Evolutionary conservation across 306 rosid species (phyloP), one percentile per base, ranked within the genome.

Genomic region (Sphenostylis stenocarpa): DNA sequence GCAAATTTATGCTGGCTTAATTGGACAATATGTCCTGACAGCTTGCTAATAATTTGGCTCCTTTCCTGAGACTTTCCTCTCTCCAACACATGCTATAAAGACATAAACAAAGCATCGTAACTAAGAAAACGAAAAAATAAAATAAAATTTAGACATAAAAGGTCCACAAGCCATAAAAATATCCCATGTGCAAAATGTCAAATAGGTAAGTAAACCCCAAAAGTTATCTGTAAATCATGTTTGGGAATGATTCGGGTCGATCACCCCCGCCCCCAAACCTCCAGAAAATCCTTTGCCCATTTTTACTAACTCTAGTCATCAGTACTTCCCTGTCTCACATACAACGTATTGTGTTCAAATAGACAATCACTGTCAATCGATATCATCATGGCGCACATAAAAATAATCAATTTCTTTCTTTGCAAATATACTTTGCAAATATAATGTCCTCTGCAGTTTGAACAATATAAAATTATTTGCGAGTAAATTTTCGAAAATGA

Each of bases 1-100:
- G 97, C 98, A 60, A 85, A 93, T 73, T 93, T 73, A 78, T 90
- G 96, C 83, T 88, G 93, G 77, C 96, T 86, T 60, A 90, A 78
- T 53, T 82, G 87, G 48, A 88, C 87, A 43, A 90, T 63, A 84
- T 86, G 86, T 70, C 96, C 91, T 1, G 87, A 82, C 58, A 90
- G 76, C 84, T 90, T 88, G 84, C 84, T 41, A 39, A 90, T 88
- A 75, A 90, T 90, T 89, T 85, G 88, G 77, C 88, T 78, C 85
- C 93, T 88, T 84, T 90, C 93, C 12, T 75, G 86, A 82, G 87
- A 76, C 56, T 78, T 88, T 38, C 93, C 96, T 77, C 91, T 88
- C 88, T 88, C 93, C 84, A 90, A 78, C n/a, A 90, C 96, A 86
- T 90, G 96, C 96, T 90, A 86, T 44, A 65, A 63, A 62, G 79